Evolutionary conservation across 2,329 filamentous ascomycete genomes (phyloP), one percentile per base, ranked within the genome.

Genomic region (Penicillium occitanis): DNA sequence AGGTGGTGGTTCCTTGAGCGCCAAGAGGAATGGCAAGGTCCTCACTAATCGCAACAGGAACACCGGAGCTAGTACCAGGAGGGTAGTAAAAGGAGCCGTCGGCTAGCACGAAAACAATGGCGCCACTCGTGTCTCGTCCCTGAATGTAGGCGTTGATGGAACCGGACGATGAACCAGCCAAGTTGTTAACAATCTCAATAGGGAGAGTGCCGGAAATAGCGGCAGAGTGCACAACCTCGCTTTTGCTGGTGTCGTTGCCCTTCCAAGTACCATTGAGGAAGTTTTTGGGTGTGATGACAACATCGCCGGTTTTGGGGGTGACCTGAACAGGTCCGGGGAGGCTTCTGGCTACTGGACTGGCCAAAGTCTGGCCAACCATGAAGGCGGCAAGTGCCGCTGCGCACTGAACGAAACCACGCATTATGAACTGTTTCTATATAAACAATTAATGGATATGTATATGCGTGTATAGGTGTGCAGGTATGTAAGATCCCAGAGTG

Each of bases 21-120:
- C 77, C 80, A 0, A 85, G 74, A 0, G 78, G 73, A 60, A 85
- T 84, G 8, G 80, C 78, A 58, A 84, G 74, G 65, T 81, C 73
- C 5, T 68, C 71, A 17, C 64, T 68, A 63, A 85, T 73, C 5
- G 73, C 68, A 0, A 80, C 74, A 0, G 82, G 82, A 1, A 69
- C 67, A 0, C 57, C 66, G 0, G 79, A 78, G 0, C 74, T 74
- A 3, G 75, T 74, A 2, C 79, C 76, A 50, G 73, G 76, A 0
- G 82, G 83, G 65, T 84, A 84, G 37, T 79, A 76, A 60, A 80
- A 75, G 1, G 68, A 73, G 10, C 82, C 82, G 48, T 81, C 76
- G 1, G 76, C 70, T 19, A 69, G 70, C 13, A 85, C 70, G 64
- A 85, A 82, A 42, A 84, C 82, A 17, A 84, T 74, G 1, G 71